A percentile compares a stretch with the other conserved stretches of the same genome.
Evolutionary conservation across 768 basidiomycete genomes (phyloP).

Genomic region (Sporobolomyces roseus): DNA sequence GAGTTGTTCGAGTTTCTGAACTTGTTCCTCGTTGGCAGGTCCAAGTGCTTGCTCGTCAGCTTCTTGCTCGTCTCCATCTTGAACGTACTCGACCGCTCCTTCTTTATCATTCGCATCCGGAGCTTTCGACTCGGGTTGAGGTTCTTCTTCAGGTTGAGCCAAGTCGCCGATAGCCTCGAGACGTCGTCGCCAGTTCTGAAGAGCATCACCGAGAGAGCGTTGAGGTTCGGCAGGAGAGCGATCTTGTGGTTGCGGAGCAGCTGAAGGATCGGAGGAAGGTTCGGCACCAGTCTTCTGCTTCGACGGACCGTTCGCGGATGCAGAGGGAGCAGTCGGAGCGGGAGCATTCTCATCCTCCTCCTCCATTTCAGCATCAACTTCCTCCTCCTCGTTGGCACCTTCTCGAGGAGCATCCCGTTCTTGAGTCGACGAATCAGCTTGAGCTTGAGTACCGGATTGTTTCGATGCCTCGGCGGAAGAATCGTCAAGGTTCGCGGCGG

Average conservation of each 20-base stretch:
- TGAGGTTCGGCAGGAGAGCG: constrained; percentile 27
- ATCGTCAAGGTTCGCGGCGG: constrained; percentile 26
- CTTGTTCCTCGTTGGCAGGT: constrained; percentile 75
- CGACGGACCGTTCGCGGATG: constrained; percentile 29
- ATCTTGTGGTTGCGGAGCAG: constrained; percentile 16
- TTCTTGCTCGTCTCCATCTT: constrained; percentile 63
- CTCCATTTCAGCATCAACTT: constrained; percentile 28
- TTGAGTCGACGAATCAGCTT: neutral
- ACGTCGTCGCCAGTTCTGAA: constrained; percentile 75
- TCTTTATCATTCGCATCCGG: constrained; percentile 28
- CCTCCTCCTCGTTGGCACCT: constrained; percentile 4
- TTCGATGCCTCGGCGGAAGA: constrained; percentile 19
- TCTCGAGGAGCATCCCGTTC: constrained; percentile 16
- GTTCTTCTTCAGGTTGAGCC: constrained; percentile 48
- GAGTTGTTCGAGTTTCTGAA: constrained; percentile 74
- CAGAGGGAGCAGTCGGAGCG: constrained; percentile 17
- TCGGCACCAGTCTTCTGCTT: constrained; percentile 36
- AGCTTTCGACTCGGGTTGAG: constrained; percentile 51
- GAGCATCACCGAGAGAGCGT: constrained; percentile 76
- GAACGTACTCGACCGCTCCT: constrained; percentile 66
- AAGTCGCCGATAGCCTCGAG: constrained; percentile 71
- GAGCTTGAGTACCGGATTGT: constrained; percentile 19
- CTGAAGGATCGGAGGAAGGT: constrained; percentile 29
- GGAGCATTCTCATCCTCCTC: constrained; percentile 27
- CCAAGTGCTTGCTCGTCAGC: constrained; percentile 76